A percentile compares a stretch with the other conserved stretches of the same genome.
phyloP scores from a whole-genome alignment of 768 basidiomycete genomes.

The Nidularia pulvinata region DNA sequence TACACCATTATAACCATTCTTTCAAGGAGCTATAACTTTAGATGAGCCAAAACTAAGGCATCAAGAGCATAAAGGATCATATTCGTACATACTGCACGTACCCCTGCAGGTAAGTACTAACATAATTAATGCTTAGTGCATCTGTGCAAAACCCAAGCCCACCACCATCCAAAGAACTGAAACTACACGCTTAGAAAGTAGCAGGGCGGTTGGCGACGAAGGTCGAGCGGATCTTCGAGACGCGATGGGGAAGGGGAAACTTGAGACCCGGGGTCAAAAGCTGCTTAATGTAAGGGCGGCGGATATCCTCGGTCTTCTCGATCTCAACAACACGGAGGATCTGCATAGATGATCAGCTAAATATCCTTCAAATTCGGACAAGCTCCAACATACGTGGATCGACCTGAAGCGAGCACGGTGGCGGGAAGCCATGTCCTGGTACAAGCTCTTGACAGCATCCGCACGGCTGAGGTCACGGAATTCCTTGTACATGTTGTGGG shows the following conservation, averaged over 20 bases:
- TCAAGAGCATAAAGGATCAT: no score
- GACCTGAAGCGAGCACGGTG: conserved; percentile 99
- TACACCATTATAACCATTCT: no score
- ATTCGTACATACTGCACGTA: no score
- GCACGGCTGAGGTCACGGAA: conserved; percentile 95
- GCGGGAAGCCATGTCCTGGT: conserved; percentile 99
- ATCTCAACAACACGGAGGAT: conserved; percentile 98
- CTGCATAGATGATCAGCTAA: conserved; percentile 32
- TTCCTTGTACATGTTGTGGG: conserved; percentile 99
- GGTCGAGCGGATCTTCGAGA: conserved; percentile 74
- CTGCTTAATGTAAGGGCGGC: conserved; percentile 98
- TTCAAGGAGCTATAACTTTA: no score
- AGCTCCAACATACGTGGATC: conserved; percentile 74
- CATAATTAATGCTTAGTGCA: no score
- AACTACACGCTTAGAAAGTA: conserved; percentile 51
- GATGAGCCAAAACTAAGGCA: no score
- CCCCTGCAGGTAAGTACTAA: no score
- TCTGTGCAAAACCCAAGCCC: no score
- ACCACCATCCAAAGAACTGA: background rate
- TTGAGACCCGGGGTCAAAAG: conserved; percentile 87
- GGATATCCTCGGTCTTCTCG: conserved; percentile 87
- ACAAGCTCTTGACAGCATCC: conserved; percentile 94
- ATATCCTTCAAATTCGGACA: background rate
- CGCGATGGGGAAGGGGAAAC: conserved; percentile 96
- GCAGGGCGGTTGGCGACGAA: conserved; percentile 79